These are phyloP conservation scores for Ustilago loliicola DNA, from an alignment of 1,284 basidiomycete genomes.

Conservation along the genomic window DNA sequence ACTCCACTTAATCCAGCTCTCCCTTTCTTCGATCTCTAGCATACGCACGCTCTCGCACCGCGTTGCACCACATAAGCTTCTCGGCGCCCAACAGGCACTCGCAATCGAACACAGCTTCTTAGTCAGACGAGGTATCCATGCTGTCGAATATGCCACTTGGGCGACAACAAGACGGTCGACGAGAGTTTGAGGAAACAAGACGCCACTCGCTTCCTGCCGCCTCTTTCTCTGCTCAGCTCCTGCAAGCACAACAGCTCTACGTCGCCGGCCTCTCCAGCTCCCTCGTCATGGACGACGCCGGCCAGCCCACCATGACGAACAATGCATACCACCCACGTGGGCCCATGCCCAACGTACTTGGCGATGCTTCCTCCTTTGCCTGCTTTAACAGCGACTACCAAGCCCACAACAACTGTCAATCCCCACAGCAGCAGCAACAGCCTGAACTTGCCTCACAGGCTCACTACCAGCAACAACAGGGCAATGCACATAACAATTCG, in stretches of 20 bases:
- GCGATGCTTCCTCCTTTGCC: slow-evolving; percentile 2
- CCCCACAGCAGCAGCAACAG: slow-evolving; percentile 5
- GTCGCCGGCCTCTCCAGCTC: neutral
- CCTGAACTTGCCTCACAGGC: neutral
- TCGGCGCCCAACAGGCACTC: neutral
- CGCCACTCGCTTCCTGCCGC: slow-evolving; percentile 23
- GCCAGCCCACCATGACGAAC: slow-evolving; percentile 5
- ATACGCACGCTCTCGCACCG: neutral
- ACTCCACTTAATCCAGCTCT: too few species aligned
- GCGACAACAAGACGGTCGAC: slow-evolving; percentile 31
- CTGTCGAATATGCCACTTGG: slow-evolving; percentile 27
- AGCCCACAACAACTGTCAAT: neutral
- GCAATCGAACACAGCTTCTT: neutral
- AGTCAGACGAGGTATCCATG: slow-evolving; percentile 8
- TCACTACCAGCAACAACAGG: neutral
- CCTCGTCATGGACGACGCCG: slow-evolving; percentile 6
- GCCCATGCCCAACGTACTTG: slow-evolving; percentile 1
- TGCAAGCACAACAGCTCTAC: slow-evolving; percentile 30
- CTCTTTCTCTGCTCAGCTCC: slow-evolving; percentile 23
- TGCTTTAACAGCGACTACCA: neutral
- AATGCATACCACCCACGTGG: slow-evolving; percentile 14
- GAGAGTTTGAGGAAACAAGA: slow-evolving; percentile 15
- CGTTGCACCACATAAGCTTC: neutral
- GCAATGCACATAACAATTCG: neutral
- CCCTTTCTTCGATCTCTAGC: too few species aligned